Evolutionary conservation across 352 stramenopile species (phyloP), one percentile per base, ranked within the genome.

Genomic region (Elongisporangium senticosum): DNA sequence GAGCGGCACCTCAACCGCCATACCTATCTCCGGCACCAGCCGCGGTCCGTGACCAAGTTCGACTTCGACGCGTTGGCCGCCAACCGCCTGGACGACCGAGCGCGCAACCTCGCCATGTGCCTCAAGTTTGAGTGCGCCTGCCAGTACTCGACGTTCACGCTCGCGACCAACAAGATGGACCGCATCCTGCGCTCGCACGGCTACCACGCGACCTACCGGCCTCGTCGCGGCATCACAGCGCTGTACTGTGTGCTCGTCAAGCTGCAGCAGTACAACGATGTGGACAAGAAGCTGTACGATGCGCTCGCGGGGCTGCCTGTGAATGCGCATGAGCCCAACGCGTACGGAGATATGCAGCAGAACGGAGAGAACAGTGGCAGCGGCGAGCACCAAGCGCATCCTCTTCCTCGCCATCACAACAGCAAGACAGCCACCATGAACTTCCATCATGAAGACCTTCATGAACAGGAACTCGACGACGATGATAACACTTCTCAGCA

Each of bases 1-100:
- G 48, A 51, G 55, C 43, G 26, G 2, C 48, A 39, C 7, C 55
- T 53, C 11, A 28, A 43, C 13, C 55, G 47, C 24, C 43, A n/a
- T 2, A 40, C 23, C 0, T 24, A 60, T 17, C 53, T 52, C 21
- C 50, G 57, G 33, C 62, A 55, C 0, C 23, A 61, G 28, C 39
- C 40, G 13, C 26, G 53, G 0, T 22, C 64, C 0, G 54, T 40
- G 11, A 61, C 62, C n/a, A 63, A 67, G 39, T 62, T 56, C 10
- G 57, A 61, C 15, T 63, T 71, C 24, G 77, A 94, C 55, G 76
- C 83, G 51, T 64, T 94, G 2, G 74, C 89, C 59, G 69, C 72
- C 21, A 87, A 94, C 24, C 40, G 90, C 23, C 62, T 88, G 50
- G 84, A 94, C 58, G 84, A 94, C 59, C 74, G 73, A 49, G 66